phyloP scores from a whole-genome alignment of 2,329 filamentous ascomycete genomes.

The Aspergillus luchuensis region DNA sequence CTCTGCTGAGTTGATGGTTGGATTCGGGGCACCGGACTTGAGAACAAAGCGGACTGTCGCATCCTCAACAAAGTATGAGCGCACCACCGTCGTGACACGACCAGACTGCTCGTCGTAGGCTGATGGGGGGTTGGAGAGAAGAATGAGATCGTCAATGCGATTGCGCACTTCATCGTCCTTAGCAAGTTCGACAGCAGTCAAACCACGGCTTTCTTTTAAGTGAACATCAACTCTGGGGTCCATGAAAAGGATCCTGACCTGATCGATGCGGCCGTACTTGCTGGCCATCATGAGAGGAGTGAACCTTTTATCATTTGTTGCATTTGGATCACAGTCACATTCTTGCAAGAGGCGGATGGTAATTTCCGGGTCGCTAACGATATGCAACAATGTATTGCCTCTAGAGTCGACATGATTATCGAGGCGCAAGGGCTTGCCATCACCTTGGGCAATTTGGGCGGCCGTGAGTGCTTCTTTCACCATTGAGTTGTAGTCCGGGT shows the following conservation, averaged over 20 bases:
- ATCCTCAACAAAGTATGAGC: constrained; percentile 97
- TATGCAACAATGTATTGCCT: constrained; percentile 93
- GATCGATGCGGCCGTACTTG: constrained; percentile 94
- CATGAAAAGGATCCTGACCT: constrained; percentile 83
- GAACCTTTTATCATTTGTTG: constrained; percentile 90
- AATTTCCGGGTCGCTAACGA: constrained; percentile 82
- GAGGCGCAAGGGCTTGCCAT: constrained; percentile 78
- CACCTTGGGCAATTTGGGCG: constrained; percentile 72
- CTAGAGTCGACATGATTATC: constrained; percentile 92
- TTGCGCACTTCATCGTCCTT: constrained; percentile 98
- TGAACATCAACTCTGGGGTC: constrained; percentile 85
- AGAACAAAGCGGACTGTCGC: constrained; percentile 88
- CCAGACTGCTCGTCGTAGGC: constrained; percentile 66
- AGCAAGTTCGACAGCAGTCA: constrained; percentile 93
- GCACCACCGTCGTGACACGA: constrained; percentile 86
- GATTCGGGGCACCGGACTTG: constrained; percentile 82
- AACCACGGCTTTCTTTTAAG: constrained; percentile 78
- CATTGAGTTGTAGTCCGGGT: constrained; percentile 83
- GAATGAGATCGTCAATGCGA: constrained; percentile 87
- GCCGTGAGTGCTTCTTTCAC: constrained; percentile 76
- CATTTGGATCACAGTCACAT: constrained; percentile 95
- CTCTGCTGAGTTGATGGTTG: constrained; percentile 39
- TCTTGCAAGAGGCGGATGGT: constrained; percentile 73
- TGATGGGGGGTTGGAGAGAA: constrained; percentile 68
- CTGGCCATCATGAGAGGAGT: constrained; percentile 97